phyloP scores from a whole-genome alignment of 306 rosid species.

The Cicer bijugum region DNA sequence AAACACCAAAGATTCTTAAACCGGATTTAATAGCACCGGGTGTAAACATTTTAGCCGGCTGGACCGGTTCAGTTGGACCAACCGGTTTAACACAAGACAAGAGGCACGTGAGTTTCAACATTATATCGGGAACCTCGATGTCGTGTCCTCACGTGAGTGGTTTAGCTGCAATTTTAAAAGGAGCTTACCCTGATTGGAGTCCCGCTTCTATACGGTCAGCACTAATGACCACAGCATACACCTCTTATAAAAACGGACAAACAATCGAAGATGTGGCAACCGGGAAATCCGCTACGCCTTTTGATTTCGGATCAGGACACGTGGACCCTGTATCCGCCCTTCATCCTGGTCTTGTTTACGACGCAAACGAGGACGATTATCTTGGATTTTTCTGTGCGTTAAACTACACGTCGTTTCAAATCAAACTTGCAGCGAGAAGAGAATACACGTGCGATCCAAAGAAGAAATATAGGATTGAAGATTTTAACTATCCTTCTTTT shows the following conservation, averaged over 20 bases:
- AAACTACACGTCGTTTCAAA: slow-evolving; percentile 55
- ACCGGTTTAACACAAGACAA: slow-evolving; percentile 60
- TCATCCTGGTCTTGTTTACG: slow-evolving; percentile 94
- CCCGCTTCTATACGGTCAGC: slow-evolving; percentile 89
- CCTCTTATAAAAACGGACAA: slow-evolving; percentile 56
- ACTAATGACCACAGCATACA: slow-evolving; percentile 89
- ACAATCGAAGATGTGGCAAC: slow-evolving; percentile 61
- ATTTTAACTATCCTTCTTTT: slow-evolving; percentile 88
- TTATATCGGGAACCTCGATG: slow-evolving; percentile 94
- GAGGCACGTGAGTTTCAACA: slow-evolving; percentile 72
- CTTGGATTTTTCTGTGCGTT: slow-evolving; percentile 74
- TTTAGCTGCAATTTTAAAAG: slow-evolving; percentile 80
- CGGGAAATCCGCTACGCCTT: slow-evolving; percentile 71
- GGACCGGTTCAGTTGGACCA: slow-evolving; percentile 78
- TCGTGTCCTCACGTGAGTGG: slow-evolving; percentile 95
- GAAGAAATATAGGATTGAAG: slow-evolving; percentile 60
- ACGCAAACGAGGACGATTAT: slow-evolving; percentile 62
- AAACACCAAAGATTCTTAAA: slow-evolving; percentile 76
- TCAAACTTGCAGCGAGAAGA: slow-evolving; percentile 57
- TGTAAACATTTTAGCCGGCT: slow-evolving; percentile 87
- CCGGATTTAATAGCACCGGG: slow-evolving; percentile 96
- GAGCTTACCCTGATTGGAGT: slow-evolving; percentile 80
- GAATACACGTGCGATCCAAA: slow-evolving; percentile 58
- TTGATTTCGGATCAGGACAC: slow-evolving; percentile 88
- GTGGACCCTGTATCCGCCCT: slow-evolving; percentile 80